Evolutionary conservation across 805 yeast genomes (phyloP).

Genomic region (Myxozyma mucilagina): DNA sequence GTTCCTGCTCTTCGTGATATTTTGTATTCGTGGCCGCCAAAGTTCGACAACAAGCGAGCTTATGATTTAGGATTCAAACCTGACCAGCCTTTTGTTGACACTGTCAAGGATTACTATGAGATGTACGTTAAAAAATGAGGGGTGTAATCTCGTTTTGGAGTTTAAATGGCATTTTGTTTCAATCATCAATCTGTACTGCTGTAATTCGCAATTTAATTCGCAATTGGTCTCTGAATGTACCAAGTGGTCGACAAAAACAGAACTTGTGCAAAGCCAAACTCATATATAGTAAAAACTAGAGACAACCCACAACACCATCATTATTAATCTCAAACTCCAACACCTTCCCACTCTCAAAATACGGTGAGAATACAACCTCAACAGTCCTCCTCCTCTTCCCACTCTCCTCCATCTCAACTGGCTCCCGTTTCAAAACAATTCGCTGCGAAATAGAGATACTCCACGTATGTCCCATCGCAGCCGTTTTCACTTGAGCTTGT

Average conservation of each 20-base stretch:
- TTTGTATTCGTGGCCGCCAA: constrained; percentile 34
- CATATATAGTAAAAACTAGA: too few species aligned
- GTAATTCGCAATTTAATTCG: too few species aligned
- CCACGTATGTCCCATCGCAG: constrained; percentile 61
- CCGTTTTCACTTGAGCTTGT: constrained; percentile 41
- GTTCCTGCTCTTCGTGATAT: constrained; percentile 29
- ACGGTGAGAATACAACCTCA: constrained; percentile 47
- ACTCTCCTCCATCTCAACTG: constrained; percentile 14
- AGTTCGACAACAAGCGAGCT: constrained; percentile 29
- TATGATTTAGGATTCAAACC: constrained; percentile 21
- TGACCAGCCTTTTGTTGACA: constrained; percentile 23
- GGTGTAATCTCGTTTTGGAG: too few species aligned
- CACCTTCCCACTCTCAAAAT: constrained; percentile 13
- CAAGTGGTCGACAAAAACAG: too few species aligned
- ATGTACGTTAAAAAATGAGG: constrained; percentile 4
- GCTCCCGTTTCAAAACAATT: constrained; percentile 40
- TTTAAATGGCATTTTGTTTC: too few species aligned
- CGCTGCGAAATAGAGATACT: constrained; percentile 53
- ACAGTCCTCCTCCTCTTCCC: constrained; percentile 39
- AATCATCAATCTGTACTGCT: too few species aligned
- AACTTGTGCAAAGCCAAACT: too few species aligned
- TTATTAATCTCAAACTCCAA: constrained; percentile 36
- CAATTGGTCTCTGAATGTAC: too few species aligned
- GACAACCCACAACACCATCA: not conserved
- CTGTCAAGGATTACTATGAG: constrained; percentile 24